Conservation (phyloP, 306 rosid species). For the Quercus cerris region DNA sequence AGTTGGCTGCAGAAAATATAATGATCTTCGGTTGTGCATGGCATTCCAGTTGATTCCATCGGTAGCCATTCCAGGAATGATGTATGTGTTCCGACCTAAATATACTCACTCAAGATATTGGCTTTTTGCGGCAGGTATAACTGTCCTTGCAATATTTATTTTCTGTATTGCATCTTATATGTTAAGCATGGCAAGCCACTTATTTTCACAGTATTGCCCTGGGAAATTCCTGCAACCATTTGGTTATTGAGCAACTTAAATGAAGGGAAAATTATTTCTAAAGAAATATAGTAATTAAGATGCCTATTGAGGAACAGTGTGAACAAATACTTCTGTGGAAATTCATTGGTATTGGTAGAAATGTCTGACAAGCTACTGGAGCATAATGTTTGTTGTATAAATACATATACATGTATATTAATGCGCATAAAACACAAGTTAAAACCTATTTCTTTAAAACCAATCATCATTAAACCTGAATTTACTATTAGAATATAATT, state of each 20-base stretch:
- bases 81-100: conserved; percentile 41
- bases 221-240: background rate
- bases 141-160: background rate
- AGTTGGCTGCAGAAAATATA: conserved; percentile 47
- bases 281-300: background rate
- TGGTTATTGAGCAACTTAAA: background rate
- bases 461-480: background rate
- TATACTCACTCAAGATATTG: conserved; percentile 64
- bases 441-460: background rate
- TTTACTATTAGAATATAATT: background rate
- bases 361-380: background rate
- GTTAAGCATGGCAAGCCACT: background rate
- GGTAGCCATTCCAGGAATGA: conserved; percentile 45
- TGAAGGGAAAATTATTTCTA: background rate
- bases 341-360: background rate
- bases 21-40: conserved; percentile 54
- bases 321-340: background rate
- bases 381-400: background rate
- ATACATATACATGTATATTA: background rate
- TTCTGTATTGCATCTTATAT: background rate
- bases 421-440: background rate
- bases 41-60: conserved; percentile 57
- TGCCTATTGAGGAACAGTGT: background rate
- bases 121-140: conserved; percentile 55
- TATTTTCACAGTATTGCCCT: background rate